Base-by-base conservation (phyloP, 1,139 yeast genomes). In the Kodamaea derodonti region DNA sequence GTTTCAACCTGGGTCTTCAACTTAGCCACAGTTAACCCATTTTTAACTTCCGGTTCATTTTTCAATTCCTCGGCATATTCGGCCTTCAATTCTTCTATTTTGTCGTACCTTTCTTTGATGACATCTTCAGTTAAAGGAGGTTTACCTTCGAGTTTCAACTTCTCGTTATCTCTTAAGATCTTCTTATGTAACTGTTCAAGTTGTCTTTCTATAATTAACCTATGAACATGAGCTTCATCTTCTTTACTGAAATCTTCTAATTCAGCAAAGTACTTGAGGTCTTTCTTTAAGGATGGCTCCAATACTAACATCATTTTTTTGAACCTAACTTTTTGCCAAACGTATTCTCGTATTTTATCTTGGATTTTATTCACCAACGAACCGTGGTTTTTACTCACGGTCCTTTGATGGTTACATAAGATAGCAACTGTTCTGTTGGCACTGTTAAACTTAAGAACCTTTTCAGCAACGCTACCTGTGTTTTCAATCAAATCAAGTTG, bases 401-500 rank as follows among this genome's bases (percentile, higher is more conserved):
- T 78, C 62, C 96, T 82, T 71, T 90, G 97, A 73, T 90, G 97
- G 71, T 90, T 90, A 84, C 97, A 90, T 51, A 90, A 69, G 43
- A 90, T 87, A 9, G 97, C 97, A 42, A 90, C 97, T 2, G 92
- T 83, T 58, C 97, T 77, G 56, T 90, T 90, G 3, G 97, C 97
- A 11, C 97, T 96, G 59, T 90, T 90, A 61, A 84, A 90, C 43
- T 78, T 80, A 37, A 88, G 81, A 34, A 88, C 82, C 54, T 88
- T 90, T 55, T 90, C 97, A 13, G 84, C 81, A 11, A 87, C 84
- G 0, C 95, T 80, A 24, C 97, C 97, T 53, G 78, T 84, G 53
- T 86, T 83, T 14, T 80, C 73, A 43, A 90, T 87, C 51, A 80
- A 63, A 54, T 86, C 95, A 40, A 90, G 59, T 58, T 87, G 96